Percentiles rank a stretch among this genome's conserved stretches.
Evolutionary conservation across 2,329 filamentous ascomycete genomes (phyloP).

Genomic region (Orbilia javanica): DNA sequence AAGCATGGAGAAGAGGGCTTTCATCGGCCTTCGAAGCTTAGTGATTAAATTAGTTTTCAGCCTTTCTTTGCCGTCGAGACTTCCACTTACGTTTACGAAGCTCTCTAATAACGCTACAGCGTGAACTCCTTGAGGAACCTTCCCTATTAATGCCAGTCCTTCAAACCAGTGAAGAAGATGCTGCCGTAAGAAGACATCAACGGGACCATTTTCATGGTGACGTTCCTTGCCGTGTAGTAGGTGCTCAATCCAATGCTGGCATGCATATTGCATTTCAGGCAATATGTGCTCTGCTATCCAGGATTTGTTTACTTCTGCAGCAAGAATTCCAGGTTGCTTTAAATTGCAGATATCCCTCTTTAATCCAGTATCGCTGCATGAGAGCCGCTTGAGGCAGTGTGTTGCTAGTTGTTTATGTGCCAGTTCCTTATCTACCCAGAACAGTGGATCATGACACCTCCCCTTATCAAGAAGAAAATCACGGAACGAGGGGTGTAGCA

Average conservation of each 20-base stretch:
- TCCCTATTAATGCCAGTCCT: slow-evolving; percentile 61
- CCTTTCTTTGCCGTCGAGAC: not conserved
- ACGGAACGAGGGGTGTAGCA: slow-evolving; percentile 21
- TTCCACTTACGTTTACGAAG: not conserved
- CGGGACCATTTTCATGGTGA: slow-evolving; percentile 61
- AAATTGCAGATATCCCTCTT: slow-evolving; percentile 63
- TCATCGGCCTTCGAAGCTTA: not conserved
- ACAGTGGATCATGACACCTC: not conserved
- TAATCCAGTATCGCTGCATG: slow-evolving; percentile 46
- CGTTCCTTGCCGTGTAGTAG: slow-evolving; percentile 61
- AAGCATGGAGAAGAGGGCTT: not conserved
- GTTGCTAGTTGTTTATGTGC: slow-evolving; percentile 8
- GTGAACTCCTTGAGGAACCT: not conserved
- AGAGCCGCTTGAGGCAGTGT: not conserved
- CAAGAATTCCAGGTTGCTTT: slow-evolving; percentile 31
- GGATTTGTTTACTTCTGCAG: not conserved
- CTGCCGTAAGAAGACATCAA: slow-evolving; percentile 63
- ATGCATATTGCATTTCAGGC: slow-evolving; percentile 63
- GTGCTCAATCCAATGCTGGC: slow-evolving; percentile 64
- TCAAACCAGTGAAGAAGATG: slow-evolving; percentile 65
- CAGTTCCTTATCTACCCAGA: slow-evolving; percentile 28
- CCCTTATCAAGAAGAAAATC: slow-evolving; percentile 22
- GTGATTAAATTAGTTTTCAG: not conserved
- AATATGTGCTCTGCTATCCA: not conserved
- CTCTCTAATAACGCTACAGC: not conserved